Base-by-base conservation (phyloP, 352 stramenopile species). In the Phytopythium vexans region DNA sequence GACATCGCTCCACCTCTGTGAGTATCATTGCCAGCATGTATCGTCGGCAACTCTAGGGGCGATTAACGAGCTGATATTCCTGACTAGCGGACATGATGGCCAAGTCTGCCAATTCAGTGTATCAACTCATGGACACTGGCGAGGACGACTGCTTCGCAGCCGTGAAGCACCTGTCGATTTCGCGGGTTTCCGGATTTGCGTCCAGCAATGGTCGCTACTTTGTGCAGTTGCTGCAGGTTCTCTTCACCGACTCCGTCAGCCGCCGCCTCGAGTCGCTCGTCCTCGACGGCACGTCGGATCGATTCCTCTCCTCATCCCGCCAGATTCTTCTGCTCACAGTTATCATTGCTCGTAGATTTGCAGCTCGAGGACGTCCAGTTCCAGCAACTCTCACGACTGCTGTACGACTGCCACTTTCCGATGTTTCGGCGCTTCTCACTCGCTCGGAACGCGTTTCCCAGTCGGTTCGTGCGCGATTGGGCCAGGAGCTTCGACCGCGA, bases 401-500 rank as follows among this genome's bases (percentile, higher is more conserved):
- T 82, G 44, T 73, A 77, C 58, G 72, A 75, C 14, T 68, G 69
- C 8, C 54, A 56, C 3, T 89, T 87, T 42, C 73, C 65, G 14
- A 32, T 21, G 32, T 49, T 89, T 1, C 32, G 52, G 9, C 36
- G 38, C 43, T 40, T 89, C 0, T 61, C 61, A 14, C 16, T 89
- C 32, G 63, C 72, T 0, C 42, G 49, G 0, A 79, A 85, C 40
- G 44, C 66, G 7, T 89, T 86, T 40, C 79, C 66, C 21, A 86
- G 76, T 56, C 67, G 76, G 12, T 88, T 86, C 56, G 66, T 89
- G 53, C 64, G 76, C 39, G 76, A 88, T 39, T 88, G 70, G 76
- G 55, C 54, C 15, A 62, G 41, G 39, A 69, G 64, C n/a, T 89
- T 88, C 43, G 49, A 50, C 3, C 62, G 78, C 37, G 66, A 82